These are phyloP conservation scores for Perkinsus olseni DNA, from an alignment of 169 alveolate species.

Conservation along the genomic window DNA sequence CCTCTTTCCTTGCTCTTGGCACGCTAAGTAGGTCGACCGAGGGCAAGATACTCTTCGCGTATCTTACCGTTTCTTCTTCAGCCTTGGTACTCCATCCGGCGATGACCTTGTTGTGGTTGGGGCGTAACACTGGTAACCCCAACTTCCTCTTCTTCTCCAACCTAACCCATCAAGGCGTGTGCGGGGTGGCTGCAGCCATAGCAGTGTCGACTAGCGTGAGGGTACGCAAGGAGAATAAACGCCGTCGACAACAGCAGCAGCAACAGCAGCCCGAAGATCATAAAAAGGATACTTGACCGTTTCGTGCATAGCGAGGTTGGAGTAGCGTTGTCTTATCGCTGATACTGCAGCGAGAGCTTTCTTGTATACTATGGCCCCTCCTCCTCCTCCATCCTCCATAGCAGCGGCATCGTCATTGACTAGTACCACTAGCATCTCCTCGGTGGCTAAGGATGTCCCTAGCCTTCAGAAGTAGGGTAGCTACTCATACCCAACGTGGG, in stretches of 20 bases:
- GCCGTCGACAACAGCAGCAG: not conserved
- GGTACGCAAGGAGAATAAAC: not conserved
- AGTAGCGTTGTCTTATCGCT: not conserved
- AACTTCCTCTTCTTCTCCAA: not conserved
- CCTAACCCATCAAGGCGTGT: not conserved
- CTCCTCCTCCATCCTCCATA: not conserved
- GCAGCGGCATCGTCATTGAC: not conserved
- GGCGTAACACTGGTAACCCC: not conserved
- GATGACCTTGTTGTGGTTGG: not conserved
- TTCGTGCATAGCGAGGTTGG: not conserved
- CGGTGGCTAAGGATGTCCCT: not conserved
- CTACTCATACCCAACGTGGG: not conserved
- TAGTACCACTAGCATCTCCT: not conserved
- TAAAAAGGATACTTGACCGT: not conserved
- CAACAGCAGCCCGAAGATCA: not conserved
- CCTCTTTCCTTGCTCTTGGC: not conserved
- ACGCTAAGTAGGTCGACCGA: not conserved
- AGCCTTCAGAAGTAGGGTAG: not conserved
- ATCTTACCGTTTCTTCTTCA: not conserved
- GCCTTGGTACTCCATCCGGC: not conserved
- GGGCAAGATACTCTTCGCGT: not conserved
- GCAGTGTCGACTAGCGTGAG: not conserved
- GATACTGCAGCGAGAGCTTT: no score
- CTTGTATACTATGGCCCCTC: not conserved
- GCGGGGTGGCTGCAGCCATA: not conserved